A percentile compares a stretch with the other conserved stretches of the same genome.
Conservation (phyloP, 345 rosid species). For the Bretschneidera sinensis region DNA sequence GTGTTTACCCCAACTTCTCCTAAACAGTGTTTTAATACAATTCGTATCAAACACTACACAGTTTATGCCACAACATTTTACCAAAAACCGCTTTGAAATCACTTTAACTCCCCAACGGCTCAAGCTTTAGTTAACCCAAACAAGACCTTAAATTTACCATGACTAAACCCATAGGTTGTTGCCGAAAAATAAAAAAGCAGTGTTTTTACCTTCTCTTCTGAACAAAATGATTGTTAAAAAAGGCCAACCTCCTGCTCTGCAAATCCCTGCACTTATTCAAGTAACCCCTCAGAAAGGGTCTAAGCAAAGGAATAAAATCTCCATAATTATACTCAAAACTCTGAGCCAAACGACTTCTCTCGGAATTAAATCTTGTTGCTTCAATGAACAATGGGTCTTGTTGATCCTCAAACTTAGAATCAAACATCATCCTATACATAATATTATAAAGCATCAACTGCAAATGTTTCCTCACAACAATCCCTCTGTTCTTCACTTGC, state of each 20-base stretch:
- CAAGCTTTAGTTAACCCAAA: too few relatives aligned
- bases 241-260: constrained; percentile 48
- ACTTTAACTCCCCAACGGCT: too few relatives aligned
- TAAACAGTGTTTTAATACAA: too few relatives aligned
- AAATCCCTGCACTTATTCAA: constrained; percentile 57
- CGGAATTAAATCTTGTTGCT: constrained; percentile 51
- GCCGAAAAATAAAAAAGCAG: too few relatives aligned
- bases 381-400: constrained; percentile 49
- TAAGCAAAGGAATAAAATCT: constrained; percentile 55
- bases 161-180: too few relatives aligned
- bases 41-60: too few relatives aligned
- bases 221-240: constrained; percentile 47
- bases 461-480: constrained; percentile 44
- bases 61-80: too few relatives aligned
- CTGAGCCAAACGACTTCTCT: constrained; percentile 56
- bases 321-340: constrained; percentile 67
- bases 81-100: too few relatives aligned
- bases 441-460: constrained; percentile 62
- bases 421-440: constrained; percentile 70
- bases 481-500: constrained; percentile 27
- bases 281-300: constrained; percentile 59
- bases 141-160: too few relatives aligned
- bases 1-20: too few relatives aligned
- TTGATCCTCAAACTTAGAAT: constrained; percentile 36
- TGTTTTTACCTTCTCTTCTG: constrained; percentile 44